A percentile compares a stretch with the other conserved stretches of the same genome.
phyloP scores from a whole-genome alignment of 2,329 filamentous ascomycete genomes.

The Stachybotrys chartarum region DNA sequence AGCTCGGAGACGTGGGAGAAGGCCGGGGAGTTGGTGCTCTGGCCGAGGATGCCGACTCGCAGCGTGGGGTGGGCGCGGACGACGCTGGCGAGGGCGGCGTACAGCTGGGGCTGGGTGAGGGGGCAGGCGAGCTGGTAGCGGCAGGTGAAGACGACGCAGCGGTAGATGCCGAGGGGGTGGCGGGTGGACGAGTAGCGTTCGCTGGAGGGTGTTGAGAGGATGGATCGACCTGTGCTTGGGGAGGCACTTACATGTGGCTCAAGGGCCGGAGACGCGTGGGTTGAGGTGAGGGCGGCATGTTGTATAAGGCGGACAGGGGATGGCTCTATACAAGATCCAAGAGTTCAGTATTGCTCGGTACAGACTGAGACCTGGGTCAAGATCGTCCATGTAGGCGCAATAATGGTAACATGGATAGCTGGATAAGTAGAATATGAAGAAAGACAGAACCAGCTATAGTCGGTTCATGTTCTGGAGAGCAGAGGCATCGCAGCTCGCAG shows the following conservation, averaged over 20 bases:
- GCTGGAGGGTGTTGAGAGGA: conserved; percentile 18
- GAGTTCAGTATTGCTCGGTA: too few species aligned
- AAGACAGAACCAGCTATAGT: too few species aligned
- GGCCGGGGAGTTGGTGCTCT: conserved; percentile 33
- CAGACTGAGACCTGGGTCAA: too few species aligned
- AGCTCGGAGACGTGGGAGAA: conserved; percentile 37
- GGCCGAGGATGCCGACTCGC: conserved; percentile 37
- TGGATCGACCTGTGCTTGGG: neutral
- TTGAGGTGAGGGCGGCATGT: too few species aligned
- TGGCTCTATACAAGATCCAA: too few species aligned
- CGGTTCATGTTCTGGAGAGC: too few species aligned
- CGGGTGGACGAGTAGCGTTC: conserved; percentile 38
- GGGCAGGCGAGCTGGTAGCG: conserved; percentile 24
- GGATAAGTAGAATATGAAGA: too few species aligned
- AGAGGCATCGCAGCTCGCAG: too few species aligned
- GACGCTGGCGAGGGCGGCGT: conserved; percentile 30
- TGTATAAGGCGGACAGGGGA: too few species aligned
- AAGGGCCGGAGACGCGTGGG: conserved; percentile 14
- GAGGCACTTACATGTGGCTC: conserved; percentile 14
- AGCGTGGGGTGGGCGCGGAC: conserved; percentile 38
- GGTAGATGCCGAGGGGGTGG: conserved; percentile 39
- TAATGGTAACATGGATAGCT: too few species aligned
- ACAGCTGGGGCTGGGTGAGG: conserved; percentile 14
- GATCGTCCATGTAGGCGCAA: too few species aligned
- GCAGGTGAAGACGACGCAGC: conserved; percentile 36